These are phyloP conservation scores for Platismatia glauca DNA, from an alignment of 495 filamentous ascomycete species.

Conservation along the genomic window DNA sequence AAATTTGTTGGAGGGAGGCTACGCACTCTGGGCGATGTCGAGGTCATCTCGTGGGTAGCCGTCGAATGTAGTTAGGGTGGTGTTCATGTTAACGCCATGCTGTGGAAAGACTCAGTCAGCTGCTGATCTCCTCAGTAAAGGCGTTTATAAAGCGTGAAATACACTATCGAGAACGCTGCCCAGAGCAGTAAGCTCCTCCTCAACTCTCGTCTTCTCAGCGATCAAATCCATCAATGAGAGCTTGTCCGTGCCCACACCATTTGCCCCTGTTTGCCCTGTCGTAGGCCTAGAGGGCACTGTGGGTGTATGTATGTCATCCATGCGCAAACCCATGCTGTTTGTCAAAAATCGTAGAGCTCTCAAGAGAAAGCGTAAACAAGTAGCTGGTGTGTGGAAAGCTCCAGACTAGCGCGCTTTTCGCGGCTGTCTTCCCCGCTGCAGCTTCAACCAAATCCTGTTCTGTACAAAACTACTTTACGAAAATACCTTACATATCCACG, in stretches of 20 bases:
- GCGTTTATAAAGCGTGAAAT: background rate
- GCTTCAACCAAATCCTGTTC: slow-evolving; percentile 10
- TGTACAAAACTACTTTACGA: background rate
- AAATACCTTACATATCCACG: background rate
- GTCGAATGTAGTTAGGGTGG: slow-evolving; percentile 77
- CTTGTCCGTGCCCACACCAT: slow-evolving; percentile 45
- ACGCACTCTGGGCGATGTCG: slow-evolving; percentile 86
- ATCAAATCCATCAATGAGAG: slow-evolving; percentile 56
- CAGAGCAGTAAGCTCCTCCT: slow-evolving; percentile 75
- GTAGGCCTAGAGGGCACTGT: slow-evolving; percentile 67
- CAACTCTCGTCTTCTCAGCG: slow-evolving; percentile 67
- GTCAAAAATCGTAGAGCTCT: background rate
- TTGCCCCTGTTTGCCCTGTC: slow-evolving; percentile 39
- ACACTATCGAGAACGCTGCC: slow-evolving; percentile 84
- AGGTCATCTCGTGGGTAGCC: slow-evolving; percentile 90
- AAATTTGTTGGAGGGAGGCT: slow-evolving; percentile 5
- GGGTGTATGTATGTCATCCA: slow-evolving; percentile 68
- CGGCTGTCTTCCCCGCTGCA: slow-evolving; percentile 15
- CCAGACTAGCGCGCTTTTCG: slow-evolving; percentile 9
- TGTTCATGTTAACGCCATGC: slow-evolving; percentile 93
- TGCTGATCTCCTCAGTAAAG: background rate
- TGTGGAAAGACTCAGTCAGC: slow-evolving; percentile 28
- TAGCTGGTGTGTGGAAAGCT: background rate
- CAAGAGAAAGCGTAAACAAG: background rate
- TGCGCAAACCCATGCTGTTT: slow-evolving; percentile 37